Percentiles rank a stretch among this genome's conserved stretches.
Conservation (phyloP, 2,329 filamentous ascomycete genomes). For the Calycina marina region DNA sequence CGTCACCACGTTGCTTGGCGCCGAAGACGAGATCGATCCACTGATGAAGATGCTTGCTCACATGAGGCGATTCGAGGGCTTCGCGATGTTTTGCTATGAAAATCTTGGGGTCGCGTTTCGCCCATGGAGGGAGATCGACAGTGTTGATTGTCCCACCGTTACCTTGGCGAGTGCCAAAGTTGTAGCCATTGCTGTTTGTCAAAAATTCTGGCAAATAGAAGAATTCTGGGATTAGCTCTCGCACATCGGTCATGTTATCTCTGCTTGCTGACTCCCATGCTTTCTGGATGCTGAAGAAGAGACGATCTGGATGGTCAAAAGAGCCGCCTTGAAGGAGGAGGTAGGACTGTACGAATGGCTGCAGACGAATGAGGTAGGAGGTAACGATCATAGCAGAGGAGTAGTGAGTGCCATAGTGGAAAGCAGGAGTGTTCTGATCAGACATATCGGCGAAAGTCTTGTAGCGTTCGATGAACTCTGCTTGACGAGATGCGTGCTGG, state of each 20-base stretch:
- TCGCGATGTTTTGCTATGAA: slow-evolving; percentile 95
- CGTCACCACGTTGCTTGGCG: slow-evolving; percentile 82
- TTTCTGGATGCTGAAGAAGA: slow-evolving; percentile 86
- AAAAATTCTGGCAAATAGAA: slow-evolving; percentile 94
- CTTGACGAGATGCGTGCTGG: slow-evolving; percentile 61
- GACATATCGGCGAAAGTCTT: slow-evolving; percentile 82
- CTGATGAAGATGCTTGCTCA: slow-evolving; percentile 75
- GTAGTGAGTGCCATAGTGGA: slow-evolving; percentile 97
- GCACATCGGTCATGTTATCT: slow-evolving; percentile 84
- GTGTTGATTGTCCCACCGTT: slow-evolving; percentile 67
- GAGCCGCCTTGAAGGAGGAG: slow-evolving; percentile 86
- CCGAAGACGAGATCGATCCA: slow-evolving; percentile 98
- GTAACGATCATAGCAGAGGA: slow-evolving; percentile 98
- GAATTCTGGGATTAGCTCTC: slow-evolving; percentile 92
- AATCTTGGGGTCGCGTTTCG: slow-evolving; percentile 86
- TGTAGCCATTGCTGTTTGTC: slow-evolving; percentile 84
- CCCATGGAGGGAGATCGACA: slow-evolving; percentile 87
- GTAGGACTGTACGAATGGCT: slow-evolving; percentile 93
- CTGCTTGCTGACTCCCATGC: slow-evolving; percentile 83
- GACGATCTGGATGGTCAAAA: slow-evolving; percentile 88
- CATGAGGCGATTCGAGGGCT: slow-evolving; percentile 82
- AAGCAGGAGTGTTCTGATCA: slow-evolving; percentile 59
- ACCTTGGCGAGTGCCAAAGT: slow-evolving; percentile 80
- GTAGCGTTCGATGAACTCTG: slow-evolving; percentile 73
- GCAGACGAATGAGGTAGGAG: slow-evolving; percentile 85